Conservation (phyloP, 1,284 basidiomycete species). For the Puccinia polysora region DNA sequence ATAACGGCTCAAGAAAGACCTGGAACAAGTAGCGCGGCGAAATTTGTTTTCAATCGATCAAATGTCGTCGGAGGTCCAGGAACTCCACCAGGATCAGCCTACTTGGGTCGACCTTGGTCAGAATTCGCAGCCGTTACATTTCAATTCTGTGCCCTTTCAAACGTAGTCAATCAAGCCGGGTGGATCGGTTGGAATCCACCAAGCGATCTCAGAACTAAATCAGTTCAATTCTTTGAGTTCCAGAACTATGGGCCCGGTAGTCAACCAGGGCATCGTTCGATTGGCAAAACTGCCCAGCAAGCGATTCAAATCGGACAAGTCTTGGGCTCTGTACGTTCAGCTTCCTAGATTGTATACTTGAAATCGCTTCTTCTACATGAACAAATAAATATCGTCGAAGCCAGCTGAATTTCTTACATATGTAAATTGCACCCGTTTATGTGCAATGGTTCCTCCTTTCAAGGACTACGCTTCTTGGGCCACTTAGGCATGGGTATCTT, state of each 20-base stretch:
- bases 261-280: conserved; percentile 3
- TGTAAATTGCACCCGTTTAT: background rate
- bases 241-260: conserved; percentile 23
- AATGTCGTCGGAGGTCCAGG: conserved; percentile 13
- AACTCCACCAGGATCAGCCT: conserved; percentile 16
- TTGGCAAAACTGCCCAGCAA: background rate
- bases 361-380: no score
- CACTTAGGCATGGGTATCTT: no score
- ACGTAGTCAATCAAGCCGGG: conserved; percentile 31
- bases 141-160: conserved; percentile 24
- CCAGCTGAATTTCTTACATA: no score
- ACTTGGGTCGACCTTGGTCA: conserved; percentile 34
- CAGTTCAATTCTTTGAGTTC: conserved; percentile 25
- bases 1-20: conserved; percentile 32
- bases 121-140: conserved; percentile 14
- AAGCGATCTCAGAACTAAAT: conserved; percentile 14
- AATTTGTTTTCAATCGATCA: conserved; percentile 28
- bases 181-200: conserved; percentile 36
- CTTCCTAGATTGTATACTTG: no score
- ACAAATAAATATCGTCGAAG: no score
- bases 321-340: conserved; percentile 1
- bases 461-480: conserved; percentile 13
- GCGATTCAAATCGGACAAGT: conserved; percentile 16
- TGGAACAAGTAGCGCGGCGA: background rate
- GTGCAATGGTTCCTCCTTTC: background rate